Percentiles rank a stretch among this genome's conserved stretches.
phyloP scores from a whole-genome alignment of 2,329 filamentous ascomycete species.

The Fusarium sp. region DNA sequence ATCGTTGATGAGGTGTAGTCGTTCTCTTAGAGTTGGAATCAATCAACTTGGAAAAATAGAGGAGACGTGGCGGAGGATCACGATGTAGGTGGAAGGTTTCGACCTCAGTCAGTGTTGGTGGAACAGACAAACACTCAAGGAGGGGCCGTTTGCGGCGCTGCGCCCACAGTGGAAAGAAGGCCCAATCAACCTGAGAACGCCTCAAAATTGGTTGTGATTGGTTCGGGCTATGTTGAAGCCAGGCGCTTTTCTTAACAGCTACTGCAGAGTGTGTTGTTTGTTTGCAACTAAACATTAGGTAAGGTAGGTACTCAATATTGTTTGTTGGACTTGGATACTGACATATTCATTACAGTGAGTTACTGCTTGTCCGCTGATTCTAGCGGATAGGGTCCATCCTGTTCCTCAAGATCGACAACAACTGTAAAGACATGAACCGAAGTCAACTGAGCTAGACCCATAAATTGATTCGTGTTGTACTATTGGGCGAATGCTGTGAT shows the following conservation, averaged over 20 bases:
- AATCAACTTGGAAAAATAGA: not conserved
- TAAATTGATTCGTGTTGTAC: constrained; percentile 36
- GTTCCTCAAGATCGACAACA: constrained; percentile 15
- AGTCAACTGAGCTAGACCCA: constrained; percentile 28
- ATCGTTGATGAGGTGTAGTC: constrained; percentile 41
- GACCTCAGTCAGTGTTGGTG: constrained; percentile 6
- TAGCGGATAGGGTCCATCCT: not conserved
- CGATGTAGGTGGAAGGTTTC: constrained; percentile 28
- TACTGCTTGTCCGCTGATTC: not conserved
- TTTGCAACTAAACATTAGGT: not conserved
- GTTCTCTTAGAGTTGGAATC: not conserved
- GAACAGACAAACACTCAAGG: constrained; percentile 25
- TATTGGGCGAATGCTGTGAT: constrained; percentile 24
- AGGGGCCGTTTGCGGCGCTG: constrained; percentile 38
- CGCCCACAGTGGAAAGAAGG: constrained; percentile 4
- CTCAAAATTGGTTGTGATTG: constrained; percentile 18
- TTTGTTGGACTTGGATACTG: not conserved
- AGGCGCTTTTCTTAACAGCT: not conserved
- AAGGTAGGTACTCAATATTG: not conserved
- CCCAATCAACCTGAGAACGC: constrained; percentile 13
- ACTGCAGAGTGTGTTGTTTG: not conserved
- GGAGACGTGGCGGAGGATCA: constrained; percentile 15
- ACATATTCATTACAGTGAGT: not conserved
- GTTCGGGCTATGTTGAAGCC: not conserved
- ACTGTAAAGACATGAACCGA: not conserved